These are phyloP conservation scores for Lipomyces starkeyi DNA, from an alignment of 805 yeast species.

Conservation along the genomic window DNA sequence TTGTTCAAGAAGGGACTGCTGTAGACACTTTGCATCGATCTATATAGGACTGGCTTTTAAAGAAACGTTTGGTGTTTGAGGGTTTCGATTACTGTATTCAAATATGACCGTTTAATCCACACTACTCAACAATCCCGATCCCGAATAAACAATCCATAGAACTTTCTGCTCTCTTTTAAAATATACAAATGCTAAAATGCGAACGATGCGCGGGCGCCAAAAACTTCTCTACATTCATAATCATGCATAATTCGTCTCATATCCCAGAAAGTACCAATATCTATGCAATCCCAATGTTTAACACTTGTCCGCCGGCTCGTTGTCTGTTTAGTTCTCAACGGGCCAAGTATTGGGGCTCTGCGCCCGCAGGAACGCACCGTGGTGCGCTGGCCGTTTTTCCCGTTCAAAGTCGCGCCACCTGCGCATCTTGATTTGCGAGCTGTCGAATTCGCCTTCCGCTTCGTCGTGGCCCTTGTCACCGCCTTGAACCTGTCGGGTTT, in stretches of 20 bases:
- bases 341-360: constrained; percentile 13
- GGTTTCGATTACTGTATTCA: neutral
- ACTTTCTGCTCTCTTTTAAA: neutral
- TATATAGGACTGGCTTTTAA: neutral
- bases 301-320: neutral
- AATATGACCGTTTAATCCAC: neutral
- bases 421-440: constrained; percentile 87
- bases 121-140: neutral
- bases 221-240: neutral
- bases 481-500: constrained; percentile 78
- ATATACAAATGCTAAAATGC: neutral
- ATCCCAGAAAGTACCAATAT: neutral
- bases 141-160: neutral
- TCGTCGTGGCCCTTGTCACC: constrained; percentile 73
- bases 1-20: constrained; percentile 76
- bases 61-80: neutral
- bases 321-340: neutral
- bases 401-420: constrained; percentile 94
- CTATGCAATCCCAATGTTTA: neutral
- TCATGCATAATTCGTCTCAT: neutral
- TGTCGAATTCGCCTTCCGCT: constrained; percentile 81
- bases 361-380: neutral
- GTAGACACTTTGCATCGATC: constrained; percentile 45
- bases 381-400: constrained; percentile 46
- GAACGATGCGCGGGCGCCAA: neutral